phyloP scores from a whole-genome alignment of 441 rosid genomes.

The Populus hybrid region DNA sequence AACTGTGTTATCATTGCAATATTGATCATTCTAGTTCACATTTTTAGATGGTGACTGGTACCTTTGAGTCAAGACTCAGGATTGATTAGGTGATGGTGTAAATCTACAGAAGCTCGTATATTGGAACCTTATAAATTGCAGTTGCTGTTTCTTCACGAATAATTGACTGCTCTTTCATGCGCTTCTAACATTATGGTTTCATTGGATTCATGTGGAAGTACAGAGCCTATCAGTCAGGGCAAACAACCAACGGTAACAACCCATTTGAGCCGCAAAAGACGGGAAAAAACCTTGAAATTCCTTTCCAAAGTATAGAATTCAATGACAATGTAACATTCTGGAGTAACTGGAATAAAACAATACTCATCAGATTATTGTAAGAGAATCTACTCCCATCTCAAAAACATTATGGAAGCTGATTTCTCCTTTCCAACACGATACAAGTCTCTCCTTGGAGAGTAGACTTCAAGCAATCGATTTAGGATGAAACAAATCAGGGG shows the following conservation, averaged over 20 bases:
- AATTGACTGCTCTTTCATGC: background rate
- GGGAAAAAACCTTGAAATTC: too few species aligned
- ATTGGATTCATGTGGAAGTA: background rate
- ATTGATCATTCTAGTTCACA: background rate
- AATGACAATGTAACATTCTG: too few species aligned
- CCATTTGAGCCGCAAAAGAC: too few species aligned
- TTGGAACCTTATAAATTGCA: background rate
- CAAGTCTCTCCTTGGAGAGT: constrained; percentile 4
- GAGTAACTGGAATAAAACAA: background rate
- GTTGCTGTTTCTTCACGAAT: background rate
- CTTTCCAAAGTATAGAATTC: too few species aligned
- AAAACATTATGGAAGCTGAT: constrained; percentile 40
- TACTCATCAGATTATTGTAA: background rate
- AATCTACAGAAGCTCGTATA: background rate
- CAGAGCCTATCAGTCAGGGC: background rate
- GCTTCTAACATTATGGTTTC: background rate
- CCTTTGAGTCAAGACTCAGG: background rate
- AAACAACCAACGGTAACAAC: background rate
- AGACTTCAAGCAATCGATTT: constrained; percentile 18
- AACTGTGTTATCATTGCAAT: background rate
- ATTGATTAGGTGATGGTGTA: background rate
- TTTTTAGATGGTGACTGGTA: background rate
- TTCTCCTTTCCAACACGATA: constrained; percentile 8
- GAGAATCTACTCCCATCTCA: constrained; percentile 31
- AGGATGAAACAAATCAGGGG: constrained; percentile 5